Base-by-base conservation (phyloP, 2,329 filamentous ascomycete genomes). In the Penicillium sp. region DNA sequence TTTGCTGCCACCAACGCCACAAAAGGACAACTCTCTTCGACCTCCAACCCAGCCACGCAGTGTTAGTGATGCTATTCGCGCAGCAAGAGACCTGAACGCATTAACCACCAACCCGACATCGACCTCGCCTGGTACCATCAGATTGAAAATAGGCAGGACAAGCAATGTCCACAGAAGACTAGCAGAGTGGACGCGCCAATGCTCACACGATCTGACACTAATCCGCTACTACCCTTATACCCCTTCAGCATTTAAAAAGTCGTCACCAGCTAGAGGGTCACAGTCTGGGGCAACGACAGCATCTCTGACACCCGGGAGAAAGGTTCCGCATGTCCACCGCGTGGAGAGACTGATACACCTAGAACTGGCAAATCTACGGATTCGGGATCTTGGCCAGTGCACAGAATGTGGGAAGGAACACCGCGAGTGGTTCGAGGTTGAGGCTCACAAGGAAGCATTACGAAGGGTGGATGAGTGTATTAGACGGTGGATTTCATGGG, bases 391-490 rank as follows among this genome's bases (percentile, higher is more conserved):
- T 75, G 86, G 71, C 16, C 83, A 83, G 48, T 99, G 94, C 67
- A 79, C 80, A 4, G 83, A 86, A 1, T 99, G 94, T 69, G 92
- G 92, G 2, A 87, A 87, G 67, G 87, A 91, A 65, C 94, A 99
- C 73, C 81, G 88, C 48, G 94, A 99, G 76, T 99, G 93, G 93
- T 99, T 99, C 71, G 90, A 95, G 75, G 87, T 97, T 1, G 86
- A 90, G 58, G 90, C 90, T 0, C 87, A 79, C 19, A 83, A 87
- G 60, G 81, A 87, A 24, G 90, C 87, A 0, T 81, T 97, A 3
- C 84, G 81, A 56, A 81, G 68, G 23, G 83, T 90, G 9, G 87
- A 90, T 74, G 86, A 89, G 61, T 85, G 92, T 55, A 87, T 96
- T 36, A 84, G 87, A 67, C 78, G 91, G 61, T 99, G 94, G 94